Evolutionary conservation across 2,329 filamentous ascomycete species (phyloP).

Genomic region (Claviceps monticola): DNA sequence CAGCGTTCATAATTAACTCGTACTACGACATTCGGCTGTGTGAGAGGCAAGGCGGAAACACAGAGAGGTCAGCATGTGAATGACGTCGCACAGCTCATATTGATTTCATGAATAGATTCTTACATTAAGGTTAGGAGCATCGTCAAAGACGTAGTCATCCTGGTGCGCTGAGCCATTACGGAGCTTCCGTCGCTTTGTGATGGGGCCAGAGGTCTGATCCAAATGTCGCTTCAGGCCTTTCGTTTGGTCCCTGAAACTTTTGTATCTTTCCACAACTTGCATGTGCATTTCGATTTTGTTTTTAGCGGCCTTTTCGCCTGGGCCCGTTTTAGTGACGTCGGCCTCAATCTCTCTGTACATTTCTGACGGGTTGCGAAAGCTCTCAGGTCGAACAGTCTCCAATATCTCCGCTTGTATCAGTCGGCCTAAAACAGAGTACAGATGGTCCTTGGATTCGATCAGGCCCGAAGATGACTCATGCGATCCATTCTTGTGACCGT

Average conservation of each 20-base stretch:
- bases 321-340: constrained; percentile 38
- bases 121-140: constrained; percentile 39
- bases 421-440: constrained; percentile 36
- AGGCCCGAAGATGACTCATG: constrained; percentile 18
- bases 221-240: constrained; percentile 38
- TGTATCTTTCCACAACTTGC: constrained; percentile 39
- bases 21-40: constrained; percentile 58
- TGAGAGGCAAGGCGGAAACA: not conserved
- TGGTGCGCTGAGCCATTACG: constrained; percentile 27
- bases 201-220: constrained; percentile 25
- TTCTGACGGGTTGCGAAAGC: constrained; percentile 48
- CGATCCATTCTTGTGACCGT: constrained; percentile 21
- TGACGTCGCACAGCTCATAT: not conserved
- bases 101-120: constrained; percentile 12
- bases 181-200: constrained; percentile 41
- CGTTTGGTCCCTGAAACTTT: constrained; percentile 38
- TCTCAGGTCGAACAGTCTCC: constrained; percentile 44
- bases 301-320: constrained; percentile 37
- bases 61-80: not conserved
- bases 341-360: constrained; percentile 47
- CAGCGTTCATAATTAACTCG: constrained; percentile 78
- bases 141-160: constrained; percentile 16
- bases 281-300: constrained; percentile 48
- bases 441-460: constrained; percentile 31
- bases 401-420: constrained; percentile 54